phyloP scores from a whole-genome alignment of 352 stramenopile species.

The Phytophthora kernoviae region DNA sequence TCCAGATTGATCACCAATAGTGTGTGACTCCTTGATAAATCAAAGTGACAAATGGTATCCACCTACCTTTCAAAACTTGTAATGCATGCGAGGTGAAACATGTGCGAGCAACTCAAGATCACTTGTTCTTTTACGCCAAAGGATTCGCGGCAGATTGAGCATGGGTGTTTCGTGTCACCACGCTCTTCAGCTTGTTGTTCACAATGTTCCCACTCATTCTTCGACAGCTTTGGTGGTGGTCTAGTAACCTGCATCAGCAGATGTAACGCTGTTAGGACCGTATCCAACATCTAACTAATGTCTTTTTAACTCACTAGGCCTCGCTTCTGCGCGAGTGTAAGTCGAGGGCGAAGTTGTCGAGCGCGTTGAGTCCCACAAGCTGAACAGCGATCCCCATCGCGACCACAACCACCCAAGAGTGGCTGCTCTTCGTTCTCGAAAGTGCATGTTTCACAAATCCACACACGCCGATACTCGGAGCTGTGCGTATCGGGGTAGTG shows the following conservation, averaged over 20 bases:
- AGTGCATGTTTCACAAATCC: constrained; percentile 82
- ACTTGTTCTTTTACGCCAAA: constrained; percentile 81
- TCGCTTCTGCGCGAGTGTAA: constrained; percentile 75
- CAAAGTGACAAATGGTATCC: not conserved
- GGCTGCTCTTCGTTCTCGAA: constrained; percentile 66
- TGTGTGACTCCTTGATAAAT: too few relatives aligned
- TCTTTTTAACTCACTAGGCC: constrained; percentile 48
- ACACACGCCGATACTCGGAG: constrained; percentile 60
- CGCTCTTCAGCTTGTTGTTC: constrained; percentile 68
- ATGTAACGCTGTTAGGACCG: not conserved
- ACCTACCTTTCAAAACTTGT: constrained; percentile 77
- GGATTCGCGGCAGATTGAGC: constrained; percentile 79
- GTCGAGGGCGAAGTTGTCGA: constrained; percentile 31
- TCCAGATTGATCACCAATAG: too few relatives aligned
- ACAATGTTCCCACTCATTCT: constrained; percentile 73
- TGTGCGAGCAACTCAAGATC: constrained; percentile 87
- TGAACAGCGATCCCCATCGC: constrained; percentile 43
- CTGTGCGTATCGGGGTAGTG: not conserved
- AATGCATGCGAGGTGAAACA: constrained; percentile 85
- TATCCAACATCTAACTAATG: not conserved
- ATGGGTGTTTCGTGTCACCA: constrained; percentile 68
- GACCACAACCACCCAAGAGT: constrained; percentile 1
- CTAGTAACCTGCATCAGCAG: constrained; percentile 38
- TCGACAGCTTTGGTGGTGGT: constrained; percentile 65
- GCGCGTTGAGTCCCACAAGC: constrained; percentile 46